A percentile compares a stretch with the other conserved stretches of the same genome.
Evolutionary conservation across 2,329 filamentous ascomycete genomes (phyloP).

Genomic region (Lasiodiplodia sp.): DNA sequence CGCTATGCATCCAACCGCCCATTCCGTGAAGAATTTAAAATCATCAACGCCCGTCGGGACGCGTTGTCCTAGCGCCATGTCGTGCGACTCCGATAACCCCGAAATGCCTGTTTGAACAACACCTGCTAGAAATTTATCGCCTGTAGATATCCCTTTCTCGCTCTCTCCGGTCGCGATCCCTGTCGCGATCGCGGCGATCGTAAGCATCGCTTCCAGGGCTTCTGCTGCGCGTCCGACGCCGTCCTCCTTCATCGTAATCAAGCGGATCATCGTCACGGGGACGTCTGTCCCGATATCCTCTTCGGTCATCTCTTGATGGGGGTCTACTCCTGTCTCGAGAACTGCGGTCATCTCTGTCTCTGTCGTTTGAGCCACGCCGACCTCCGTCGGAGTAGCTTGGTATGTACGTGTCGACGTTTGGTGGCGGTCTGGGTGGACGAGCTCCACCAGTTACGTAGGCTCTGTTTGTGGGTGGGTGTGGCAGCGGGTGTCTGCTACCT

Average conservation of each 20-base stretch:
- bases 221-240: slow-evolving; percentile 42
- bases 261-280: slow-evolving; percentile 32
- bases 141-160: slow-evolving; percentile 27
- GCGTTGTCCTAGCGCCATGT: slow-evolving; percentile 4
- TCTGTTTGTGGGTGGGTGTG: slow-evolving; percentile 41
- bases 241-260: slow-evolving; percentile 38
- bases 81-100: not conserved
- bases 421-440: slow-evolving; percentile 30
- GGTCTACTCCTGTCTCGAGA: slow-evolving; percentile 39
- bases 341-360: slow-evolving; percentile 45
- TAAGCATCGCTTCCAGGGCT: slow-evolving; percentile 42
- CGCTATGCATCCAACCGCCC: slow-evolving; percentile 28
- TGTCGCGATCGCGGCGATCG: slow-evolving; percentile 35
- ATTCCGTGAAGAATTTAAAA: slow-evolving; percentile 6
- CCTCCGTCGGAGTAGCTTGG: slow-evolving; percentile 47
- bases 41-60: slow-evolving; percentile 2
- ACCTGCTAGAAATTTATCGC: slow-evolving; percentile 8
- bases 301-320: slow-evolving; percentile 43
- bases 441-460: slow-evolving; percentile 31
- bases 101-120: not conserved
- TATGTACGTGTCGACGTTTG: slow-evolving; percentile 53
- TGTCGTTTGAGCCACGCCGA: slow-evolving; percentile 33
- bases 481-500: slow-evolving; percentile 45
- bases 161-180: slow-evolving; percentile 34
- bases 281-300: slow-evolving; percentile 38